Conservation (phyloP, 2,329 filamentous ascomycete species). For the Penicillium hordei region DNA sequence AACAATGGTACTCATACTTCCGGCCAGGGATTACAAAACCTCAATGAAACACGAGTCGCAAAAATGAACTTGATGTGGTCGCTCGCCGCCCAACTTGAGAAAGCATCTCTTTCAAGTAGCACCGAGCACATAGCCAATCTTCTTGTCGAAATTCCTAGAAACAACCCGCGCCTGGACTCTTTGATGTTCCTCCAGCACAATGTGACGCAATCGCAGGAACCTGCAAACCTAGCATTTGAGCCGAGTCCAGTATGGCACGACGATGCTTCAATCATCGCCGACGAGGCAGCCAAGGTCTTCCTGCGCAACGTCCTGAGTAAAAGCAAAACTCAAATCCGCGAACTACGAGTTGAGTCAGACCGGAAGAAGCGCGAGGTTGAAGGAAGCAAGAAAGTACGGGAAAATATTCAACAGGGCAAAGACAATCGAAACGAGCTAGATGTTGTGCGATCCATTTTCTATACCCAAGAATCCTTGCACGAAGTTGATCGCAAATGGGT, state of each 20-base stretch:
- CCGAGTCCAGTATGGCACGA: slow-evolving; percentile 97
- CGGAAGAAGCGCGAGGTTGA: slow-evolving; percentile 86
- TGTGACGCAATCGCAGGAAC: slow-evolving; percentile 76
- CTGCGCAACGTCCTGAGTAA: slow-evolving; percentile 88
- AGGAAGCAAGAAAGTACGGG: slow-evolving; percentile 68
- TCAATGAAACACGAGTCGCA: slow-evolving; percentile 82
- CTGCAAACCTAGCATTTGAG: slow-evolving; percentile 81
- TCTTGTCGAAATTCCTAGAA: slow-evolving; percentile 77
- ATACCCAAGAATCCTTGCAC: slow-evolving; percentile 80
- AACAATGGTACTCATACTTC: slow-evolving; percentile 10
- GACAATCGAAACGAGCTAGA: slow-evolving; percentile 89
- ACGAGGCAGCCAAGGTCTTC: slow-evolving; percentile 85
- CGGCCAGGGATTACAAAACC: slow-evolving; percentile 70
- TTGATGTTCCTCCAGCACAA: slow-evolving; percentile 99
- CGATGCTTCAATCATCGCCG: slow-evolving; percentile 79
- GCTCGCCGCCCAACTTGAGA: slow-evolving; percentile 75
- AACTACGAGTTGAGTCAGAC: slow-evolving; percentile 79
- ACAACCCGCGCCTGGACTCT: slow-evolving; percentile 84
- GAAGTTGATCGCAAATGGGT: slow-evolving; percentile 79
- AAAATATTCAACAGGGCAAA: slow-evolving; percentile 75
- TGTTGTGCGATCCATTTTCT: slow-evolving; percentile 78
- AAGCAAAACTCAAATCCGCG: slow-evolving; percentile 79
- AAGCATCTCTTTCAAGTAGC: slow-evolving; percentile 72
- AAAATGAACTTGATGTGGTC: slow-evolving; percentile 87
- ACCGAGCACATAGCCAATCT: slow-evolving; percentile 71